Evolutionary conservation across 2,329 filamentous ascomycete species (phyloP).

Genomic region (Neonectria ditissima): DNA sequence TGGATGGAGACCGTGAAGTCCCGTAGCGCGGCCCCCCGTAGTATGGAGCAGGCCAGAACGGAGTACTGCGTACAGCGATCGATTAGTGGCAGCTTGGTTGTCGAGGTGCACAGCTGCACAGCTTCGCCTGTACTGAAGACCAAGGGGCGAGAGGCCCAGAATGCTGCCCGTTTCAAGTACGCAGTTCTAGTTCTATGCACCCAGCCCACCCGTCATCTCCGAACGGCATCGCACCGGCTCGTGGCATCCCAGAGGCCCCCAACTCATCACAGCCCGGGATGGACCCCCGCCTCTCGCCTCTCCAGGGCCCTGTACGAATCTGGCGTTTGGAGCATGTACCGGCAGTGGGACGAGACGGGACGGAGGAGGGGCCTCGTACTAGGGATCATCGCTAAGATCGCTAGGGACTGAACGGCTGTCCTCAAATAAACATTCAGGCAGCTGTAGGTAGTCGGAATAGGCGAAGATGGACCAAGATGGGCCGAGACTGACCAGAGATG

Average conservation of each 20-base stretch:
- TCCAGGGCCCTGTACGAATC: constrained; percentile 28
- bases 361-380: not conserved
- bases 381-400: not conserved
- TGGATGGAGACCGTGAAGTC: constrained; percentile 32
- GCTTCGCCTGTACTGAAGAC: not conserved
- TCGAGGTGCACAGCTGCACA: not conserved
- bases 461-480: not conserved
- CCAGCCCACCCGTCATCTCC: constrained; percentile 41
- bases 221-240: constrained; percentile 35
- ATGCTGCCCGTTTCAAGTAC: not conserved
- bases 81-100: constrained; percentile 13
- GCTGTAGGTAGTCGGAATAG: not conserved
- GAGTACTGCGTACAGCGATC: constrained; percentile 15
- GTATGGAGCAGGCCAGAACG: constrained; percentile 20
- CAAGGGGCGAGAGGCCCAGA: not conserved
- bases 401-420: not conserved
- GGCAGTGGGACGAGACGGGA: constrained; percentile 5
- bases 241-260: constrained; percentile 32
- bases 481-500: not conserved
- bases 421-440: not conserved
- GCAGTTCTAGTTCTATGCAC: not conserved
- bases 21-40: constrained; percentile 34
- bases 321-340: constrained; percentile 18
- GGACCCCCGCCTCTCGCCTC: constrained; percentile 1
- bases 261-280: constrained; percentile 25